These are phyloP conservation scores for Phytophthora vignae DNA, from an alignment of 352 stramenopile species.

Conservation along the genomic window DNA sequence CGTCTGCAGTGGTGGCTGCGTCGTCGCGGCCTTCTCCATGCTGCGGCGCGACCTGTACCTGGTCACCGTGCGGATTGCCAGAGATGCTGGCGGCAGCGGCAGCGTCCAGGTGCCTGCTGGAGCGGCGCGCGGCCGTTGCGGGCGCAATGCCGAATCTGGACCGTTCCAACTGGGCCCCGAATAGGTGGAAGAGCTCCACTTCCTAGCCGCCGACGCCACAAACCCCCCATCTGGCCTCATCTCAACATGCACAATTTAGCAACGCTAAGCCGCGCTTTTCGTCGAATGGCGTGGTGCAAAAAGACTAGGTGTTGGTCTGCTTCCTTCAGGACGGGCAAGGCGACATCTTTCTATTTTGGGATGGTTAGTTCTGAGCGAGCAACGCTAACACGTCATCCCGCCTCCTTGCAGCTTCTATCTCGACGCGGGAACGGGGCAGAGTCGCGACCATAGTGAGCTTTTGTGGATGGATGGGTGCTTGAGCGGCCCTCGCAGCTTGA, in stretches of 20 bases:
- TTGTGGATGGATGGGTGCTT: constrained; percentile 24
- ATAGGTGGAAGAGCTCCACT: constrained; percentile 6
- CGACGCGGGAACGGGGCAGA: constrained; percentile 1
- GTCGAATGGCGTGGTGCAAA: constrained; percentile 18
- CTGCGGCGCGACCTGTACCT: constrained; percentile 57
- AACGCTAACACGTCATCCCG: background rate
- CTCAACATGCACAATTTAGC: constrained; percentile 1
- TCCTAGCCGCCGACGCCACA: background rate
- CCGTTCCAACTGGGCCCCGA: constrained; percentile 27
- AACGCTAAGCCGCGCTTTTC: background rate
- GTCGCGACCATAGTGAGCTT: constrained; percentile 22
- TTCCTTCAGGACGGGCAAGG: background rate
- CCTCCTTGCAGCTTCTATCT: background rate
- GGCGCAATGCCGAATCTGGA: constrained; percentile 21
- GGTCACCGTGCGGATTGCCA: constrained; percentile 27
- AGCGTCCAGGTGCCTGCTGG: constrained; percentile 33
- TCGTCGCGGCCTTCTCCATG: constrained; percentile 46
- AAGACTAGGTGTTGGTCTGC: constrained; percentile 23
- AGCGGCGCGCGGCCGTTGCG: constrained; percentile 22
- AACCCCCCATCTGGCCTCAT: constrained; percentile 18
- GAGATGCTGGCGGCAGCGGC: background rate
- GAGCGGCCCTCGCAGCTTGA: background rate
- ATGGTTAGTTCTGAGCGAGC: too few relatives aligned
- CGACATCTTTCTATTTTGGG: background rate
- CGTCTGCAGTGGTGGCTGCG: constrained; percentile 31